These are phyloP conservation scores for rapeseed (Brassica napus) DNA, from an alignment of 345 rosid species.

Conservation along the genomic window DNA sequence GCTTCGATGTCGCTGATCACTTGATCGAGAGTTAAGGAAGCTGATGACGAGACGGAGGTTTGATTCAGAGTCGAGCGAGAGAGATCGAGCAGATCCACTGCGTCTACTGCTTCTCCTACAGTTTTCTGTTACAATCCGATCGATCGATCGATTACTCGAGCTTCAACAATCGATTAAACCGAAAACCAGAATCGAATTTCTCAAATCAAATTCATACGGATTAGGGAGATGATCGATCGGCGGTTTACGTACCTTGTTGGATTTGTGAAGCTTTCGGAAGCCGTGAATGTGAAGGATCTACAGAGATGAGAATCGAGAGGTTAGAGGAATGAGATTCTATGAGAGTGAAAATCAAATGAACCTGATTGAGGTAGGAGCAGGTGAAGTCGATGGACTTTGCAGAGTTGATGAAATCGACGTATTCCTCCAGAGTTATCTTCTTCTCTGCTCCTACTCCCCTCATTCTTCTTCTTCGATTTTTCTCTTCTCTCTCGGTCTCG, in stretches of 20 bases:
- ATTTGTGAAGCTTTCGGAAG: not conserved
- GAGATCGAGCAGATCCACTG: constrained; percentile 32
- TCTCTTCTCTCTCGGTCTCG: not conserved
- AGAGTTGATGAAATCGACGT: constrained; percentile 29
- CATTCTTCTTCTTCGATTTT: not conserved
- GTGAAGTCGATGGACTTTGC: constrained; percentile 5
- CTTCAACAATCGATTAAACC: not conserved
- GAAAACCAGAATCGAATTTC: not conserved
- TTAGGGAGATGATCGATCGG: not conserved
- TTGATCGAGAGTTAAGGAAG: constrained; percentile 30
- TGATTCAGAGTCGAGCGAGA: constrained; percentile 38
- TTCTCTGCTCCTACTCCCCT: constrained; percentile 22
- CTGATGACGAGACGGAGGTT: not conserved
- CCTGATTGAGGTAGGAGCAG: constrained; percentile 40
- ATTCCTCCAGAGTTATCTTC: constrained; percentile 37
- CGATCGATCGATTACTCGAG: not conserved
- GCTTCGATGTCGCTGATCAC: constrained; percentile 34
- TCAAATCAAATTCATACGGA: not conserved
- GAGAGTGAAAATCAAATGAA: not conserved
- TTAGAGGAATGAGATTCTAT: not conserved
- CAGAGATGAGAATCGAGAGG: not conserved
- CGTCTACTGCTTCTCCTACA: constrained; percentile 21
- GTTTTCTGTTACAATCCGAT: constrained; percentile 22
- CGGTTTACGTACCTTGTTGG: not conserved
- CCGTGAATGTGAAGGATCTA: not conserved